Base-by-base conservation (phyloP, 2,329 filamentous ascomycete genomes). In the Cordyceps javanica region DNA sequence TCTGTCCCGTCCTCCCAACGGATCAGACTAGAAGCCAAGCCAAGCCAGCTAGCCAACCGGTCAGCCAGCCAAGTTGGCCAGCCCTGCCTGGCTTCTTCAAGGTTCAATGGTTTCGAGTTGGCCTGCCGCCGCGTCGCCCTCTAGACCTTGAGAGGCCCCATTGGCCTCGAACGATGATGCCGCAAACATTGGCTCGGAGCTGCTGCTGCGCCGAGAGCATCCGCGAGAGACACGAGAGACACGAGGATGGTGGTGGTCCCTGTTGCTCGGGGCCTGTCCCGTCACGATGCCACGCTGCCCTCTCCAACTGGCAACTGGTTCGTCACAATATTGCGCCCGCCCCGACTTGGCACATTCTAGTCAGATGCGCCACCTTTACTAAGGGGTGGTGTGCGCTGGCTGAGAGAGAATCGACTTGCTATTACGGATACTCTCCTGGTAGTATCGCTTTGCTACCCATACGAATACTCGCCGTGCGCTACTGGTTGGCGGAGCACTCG, bases 261-360 rank as follows among this genome's bases (percentile, higher is more conserved):
- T 21, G 41, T 11, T 32, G 26, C 39, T 32, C n/a, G n/a, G n/a
- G n/a, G n/a, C n/a, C n/a, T n/a, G n/a, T 11, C 14, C 28, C 52
- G 11, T 39, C 25, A 52, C 36, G 50, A 42, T 32, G 49, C 25
- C 50, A 32, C 50, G 25, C 25, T 30, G 26, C 50, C 16, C 38
- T 38, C 9, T 45, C 30, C 52, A 46, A 46, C 38, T 55, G 52
- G 52, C 52, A 46, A 46, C 38, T 55, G 52, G 52, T 46, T 36
- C 41, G 23, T 55, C 52, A 34, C 21, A 46, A 46, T 55, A 25
- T 41, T 34, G 38, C 38, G 39, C 11, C 38, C 38, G 38, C 19
- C 23, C 32, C 32, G 32, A 30, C 48, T 39, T 44, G 51, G 21
- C 39, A 28, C 38, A 13, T 25, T 54, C 39, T 38, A 23, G 36